These are phyloP conservation scores for Vitis hybrid DNA, from an alignment of 177 flowering plant species.

Conservation along the genomic window DNA sequence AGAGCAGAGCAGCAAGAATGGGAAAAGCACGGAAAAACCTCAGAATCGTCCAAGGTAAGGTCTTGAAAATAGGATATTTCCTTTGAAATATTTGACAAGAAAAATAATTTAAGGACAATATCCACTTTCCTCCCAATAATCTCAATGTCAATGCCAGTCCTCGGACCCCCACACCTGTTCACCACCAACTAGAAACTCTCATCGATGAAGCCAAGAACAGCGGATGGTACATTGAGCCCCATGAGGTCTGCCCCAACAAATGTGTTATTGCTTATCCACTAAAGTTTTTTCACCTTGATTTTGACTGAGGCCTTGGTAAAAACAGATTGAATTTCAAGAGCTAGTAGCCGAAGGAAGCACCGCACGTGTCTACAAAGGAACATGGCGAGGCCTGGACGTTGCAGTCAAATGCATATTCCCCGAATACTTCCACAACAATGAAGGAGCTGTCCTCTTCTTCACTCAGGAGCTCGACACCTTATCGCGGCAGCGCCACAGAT, in stretches of 20 bases:
- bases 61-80: too few relatives aligned
- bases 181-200: constrained; percentile 21
- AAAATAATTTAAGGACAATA: neutral
- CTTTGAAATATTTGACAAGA: too few relatives aligned
- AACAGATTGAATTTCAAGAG: constrained; percentile 49
- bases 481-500: constrained; percentile 62
- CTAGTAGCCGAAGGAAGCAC: constrained; percentile 58
- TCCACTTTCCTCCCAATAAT: neutral
- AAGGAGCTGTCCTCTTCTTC: constrained; percentile 40
- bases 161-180: constrained; percentile 5
- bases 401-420: constrained; percentile 66
- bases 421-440: constrained; percentile 42
- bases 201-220: constrained; percentile 44
- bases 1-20: too few relatives aligned
- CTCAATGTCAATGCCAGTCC: constrained; percentile 16
- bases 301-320: too few relatives aligned
- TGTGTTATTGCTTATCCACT: too few relatives aligned
- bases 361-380: constrained; percentile 49
- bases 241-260: constrained; percentile 40
- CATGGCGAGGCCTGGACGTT: constrained; percentile 64
- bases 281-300: too few relatives aligned
- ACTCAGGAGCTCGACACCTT: constrained; percentile 56
- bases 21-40: too few relatives aligned
- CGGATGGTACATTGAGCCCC: constrained; percentile 65
- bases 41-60: too few relatives aligned